phyloP scores from a whole-genome alignment of 2,329 filamentous ascomycete genomes.

The Talaromyces piceae region DNA sequence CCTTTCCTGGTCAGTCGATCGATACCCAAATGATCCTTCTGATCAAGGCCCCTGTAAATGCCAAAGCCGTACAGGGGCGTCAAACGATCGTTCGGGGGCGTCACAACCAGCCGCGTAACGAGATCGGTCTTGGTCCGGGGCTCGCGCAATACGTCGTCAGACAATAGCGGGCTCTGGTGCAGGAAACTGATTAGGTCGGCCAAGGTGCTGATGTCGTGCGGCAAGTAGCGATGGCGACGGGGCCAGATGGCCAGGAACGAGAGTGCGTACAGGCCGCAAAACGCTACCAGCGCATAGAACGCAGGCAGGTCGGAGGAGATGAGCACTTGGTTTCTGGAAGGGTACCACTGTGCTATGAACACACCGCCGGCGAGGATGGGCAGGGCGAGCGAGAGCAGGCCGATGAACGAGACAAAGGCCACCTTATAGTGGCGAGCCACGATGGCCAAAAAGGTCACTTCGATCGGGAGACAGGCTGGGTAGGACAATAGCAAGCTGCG shows the following conservation, averaged over 20 bases:
- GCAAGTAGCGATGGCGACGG: slow-evolving; percentile 55
- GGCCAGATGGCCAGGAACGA: slow-evolving; percentile 57
- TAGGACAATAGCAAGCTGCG: slow-evolving; percentile 52
- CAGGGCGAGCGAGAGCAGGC: slow-evolving; percentile 45
- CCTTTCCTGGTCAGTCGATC: slow-evolving; percentile 45
- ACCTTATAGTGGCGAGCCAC: slow-evolving; percentile 52
- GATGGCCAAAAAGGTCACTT: slow-evolving; percentile 46
- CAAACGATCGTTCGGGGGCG: slow-evolving; percentile 31
- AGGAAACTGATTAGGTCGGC: slow-evolving; percentile 73
- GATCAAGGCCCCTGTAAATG: slow-evolving; percentile 51
- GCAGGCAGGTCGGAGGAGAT: slow-evolving; percentile 69
- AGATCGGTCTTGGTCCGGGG: slow-evolving; percentile 62
- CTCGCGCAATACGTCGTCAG: slow-evolving; percentile 65
- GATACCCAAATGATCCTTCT: slow-evolving; percentile 52
- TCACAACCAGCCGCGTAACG: slow-evolving; percentile 57
- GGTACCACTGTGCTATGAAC: slow-evolving; percentile 56
- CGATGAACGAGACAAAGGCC: slow-evolving; percentile 49
- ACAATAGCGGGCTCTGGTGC: slow-evolving; percentile 62
- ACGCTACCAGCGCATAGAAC: slow-evolving; percentile 64
- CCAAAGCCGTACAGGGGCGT: slow-evolving; percentile 49
- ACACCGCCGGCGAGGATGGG: slow-evolving; percentile 55
- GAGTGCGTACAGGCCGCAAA: slow-evolving; percentile 63
- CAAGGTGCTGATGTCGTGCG: slow-evolving; percentile 64
- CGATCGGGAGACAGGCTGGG: slow-evolving; percentile 45
- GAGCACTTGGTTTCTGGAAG: slow-evolving; percentile 35